phyloP scores from a whole-genome alignment of 2,329 filamentous ascomycete species.

The Xylariaceae sp. region DNA sequence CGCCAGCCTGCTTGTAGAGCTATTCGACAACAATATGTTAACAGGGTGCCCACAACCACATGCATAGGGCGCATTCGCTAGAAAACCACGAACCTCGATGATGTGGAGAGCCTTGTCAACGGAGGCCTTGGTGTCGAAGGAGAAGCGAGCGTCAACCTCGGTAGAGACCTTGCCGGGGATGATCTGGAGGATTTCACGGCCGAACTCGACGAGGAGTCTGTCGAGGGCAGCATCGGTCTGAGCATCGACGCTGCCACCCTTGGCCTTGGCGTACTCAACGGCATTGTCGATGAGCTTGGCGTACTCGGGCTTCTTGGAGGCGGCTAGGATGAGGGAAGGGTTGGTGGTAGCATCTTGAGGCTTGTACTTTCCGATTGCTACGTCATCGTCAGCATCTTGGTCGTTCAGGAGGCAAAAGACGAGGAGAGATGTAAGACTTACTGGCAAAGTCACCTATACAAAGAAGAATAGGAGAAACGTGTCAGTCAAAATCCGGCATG shows the following conservation, averaged over 20 bases:
- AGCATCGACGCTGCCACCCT: constrained; percentile 63
- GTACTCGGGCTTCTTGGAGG: constrained; percentile 97
- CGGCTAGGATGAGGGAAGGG: constrained; percentile 95
- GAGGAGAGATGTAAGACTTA: constrained; percentile 39
- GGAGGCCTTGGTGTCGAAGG: constrained; percentile 88
- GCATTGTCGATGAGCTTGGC: constrained; percentile 84
- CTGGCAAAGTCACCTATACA: constrained; percentile 68
- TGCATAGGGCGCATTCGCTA: neutral
- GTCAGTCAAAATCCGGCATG: constrained; percentile 28
- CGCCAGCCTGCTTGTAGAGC: constrained; percentile 91
- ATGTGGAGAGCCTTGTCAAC: constrained; percentile 96
- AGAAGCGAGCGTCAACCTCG: constrained; percentile 93
- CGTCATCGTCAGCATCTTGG: constrained; percentile 22
- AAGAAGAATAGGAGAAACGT: constrained; percentile 19
- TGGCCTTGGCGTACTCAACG: constrained; percentile 76
- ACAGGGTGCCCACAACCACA: neutral
- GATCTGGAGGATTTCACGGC: constrained; percentile 93
- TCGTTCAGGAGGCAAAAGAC: neutral
- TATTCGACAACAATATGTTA: constrained; percentile 35
- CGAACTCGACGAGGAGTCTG: constrained; percentile 93
- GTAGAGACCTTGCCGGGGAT: constrained; percentile 98
- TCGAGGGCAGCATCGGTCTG: constrained; percentile 90
- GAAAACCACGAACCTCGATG: constrained; percentile 69
- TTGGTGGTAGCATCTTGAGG: constrained; percentile 99
- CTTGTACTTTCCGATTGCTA: constrained; percentile 98